Conservation (phyloP, 1,284 basidiomycete species). For the Ceratobasidium sp. region DNA sequence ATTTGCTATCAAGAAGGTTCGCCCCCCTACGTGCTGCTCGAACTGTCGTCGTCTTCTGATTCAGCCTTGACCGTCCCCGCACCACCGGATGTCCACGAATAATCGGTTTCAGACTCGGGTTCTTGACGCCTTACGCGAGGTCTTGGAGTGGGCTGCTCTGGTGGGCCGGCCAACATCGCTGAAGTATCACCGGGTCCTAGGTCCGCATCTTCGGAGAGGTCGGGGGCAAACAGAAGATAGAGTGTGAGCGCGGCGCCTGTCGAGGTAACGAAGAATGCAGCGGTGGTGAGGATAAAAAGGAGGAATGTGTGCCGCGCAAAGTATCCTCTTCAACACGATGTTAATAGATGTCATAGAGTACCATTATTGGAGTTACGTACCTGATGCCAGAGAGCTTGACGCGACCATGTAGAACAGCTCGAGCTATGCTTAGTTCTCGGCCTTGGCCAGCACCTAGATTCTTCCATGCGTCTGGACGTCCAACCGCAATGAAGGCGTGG, state of each 20-base stretch:
- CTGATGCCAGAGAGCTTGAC: slow-evolving; percentile 32
- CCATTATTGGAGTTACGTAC: not conserved
- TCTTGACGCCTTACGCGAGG: slow-evolving; percentile 20
- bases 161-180: not conserved
- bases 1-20: no score
- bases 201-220: slow-evolving; percentile 9
- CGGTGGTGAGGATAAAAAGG: slow-evolving; percentile 22
- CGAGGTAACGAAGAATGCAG: slow-evolving; percentile 32
- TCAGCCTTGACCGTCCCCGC: slow-evolving; percentile 8
- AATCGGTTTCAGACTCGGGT: slow-evolving; percentile 34
- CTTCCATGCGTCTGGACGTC: slow-evolving; percentile 32
- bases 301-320: slow-evolving; percentile 36
- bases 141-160: slow-evolving; percentile 6
- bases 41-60: slow-evolving; percentile 32
- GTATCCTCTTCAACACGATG: slow-evolving; percentile 9
- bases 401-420: slow-evolving; percentile 29
- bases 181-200: not conserved
- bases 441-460: slow-evolving; percentile 29
- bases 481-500: slow-evolving; percentile 31
- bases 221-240: slow-evolving; percentile 33
- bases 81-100: slow-evolving; percentile 36
- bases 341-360: no score
- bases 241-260: slow-evolving; percentile 23
- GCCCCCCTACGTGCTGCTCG: slow-evolving; percentile 1
- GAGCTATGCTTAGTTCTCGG: slow-evolving; percentile 27